Percentiles rank a stretch among this genome's conserved stretches.
Evolutionary conservation across 352 stramenopile species (phyloP).

Genomic region (Pythium apleroticum): DNA sequence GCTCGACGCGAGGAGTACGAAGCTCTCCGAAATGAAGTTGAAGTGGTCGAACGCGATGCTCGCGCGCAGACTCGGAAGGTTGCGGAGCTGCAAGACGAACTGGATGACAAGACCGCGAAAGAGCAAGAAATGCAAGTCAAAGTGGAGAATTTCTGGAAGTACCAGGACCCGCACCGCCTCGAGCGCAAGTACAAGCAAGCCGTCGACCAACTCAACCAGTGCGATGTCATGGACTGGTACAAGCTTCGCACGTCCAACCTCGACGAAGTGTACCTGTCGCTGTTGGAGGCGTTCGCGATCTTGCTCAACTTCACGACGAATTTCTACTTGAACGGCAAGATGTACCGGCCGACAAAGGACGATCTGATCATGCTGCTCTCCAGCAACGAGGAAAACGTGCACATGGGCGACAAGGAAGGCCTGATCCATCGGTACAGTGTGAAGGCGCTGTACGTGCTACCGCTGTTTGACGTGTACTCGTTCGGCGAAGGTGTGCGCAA

Average conservation of each 20-base stretch:
- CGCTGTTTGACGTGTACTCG: slow-evolving; percentile 81
- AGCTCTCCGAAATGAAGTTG: slow-evolving; percentile 48
- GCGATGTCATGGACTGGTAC: slow-evolving; percentile 77
- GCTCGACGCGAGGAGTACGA: slow-evolving; percentile 30
- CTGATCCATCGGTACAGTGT: slow-evolving; percentile 78
- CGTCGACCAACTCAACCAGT: slow-evolving; percentile 45
- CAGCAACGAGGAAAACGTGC: slow-evolving; percentile 79
- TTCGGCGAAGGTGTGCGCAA: slow-evolving; percentile 67
- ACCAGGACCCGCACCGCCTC: slow-evolving; percentile 45
- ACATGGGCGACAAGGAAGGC: slow-evolving; percentile 74
- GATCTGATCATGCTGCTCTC: slow-evolving; percentile 70
- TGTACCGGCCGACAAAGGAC: slow-evolving; percentile 47
- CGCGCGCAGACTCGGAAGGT: slow-evolving; percentile 38
- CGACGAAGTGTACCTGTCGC: slow-evolving; percentile 53
- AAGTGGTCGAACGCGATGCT: slow-evolving; percentile 42
- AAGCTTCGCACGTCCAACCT: slow-evolving; percentile 59
- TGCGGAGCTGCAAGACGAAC: slow-evolving; percentile 31
- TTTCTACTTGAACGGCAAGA: slow-evolving; percentile 44
- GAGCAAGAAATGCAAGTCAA: slow-evolving; percentile 78
- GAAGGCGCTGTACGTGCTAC: slow-evolving; percentile 76
- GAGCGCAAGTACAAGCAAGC: slow-evolving; percentile 67
- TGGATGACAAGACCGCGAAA: slow-evolving; percentile 46
- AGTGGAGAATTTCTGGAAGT: slow-evolving; percentile 78
- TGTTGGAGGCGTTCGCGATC: slow-evolving; percentile 66
- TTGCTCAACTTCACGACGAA: slow-evolving; percentile 79